Evolutionary conservation across 176 grass and related monocot species (phyloP), one percentile per base, ranked within the genome.

Genomic region (Coix lacrymajobi): DNA sequence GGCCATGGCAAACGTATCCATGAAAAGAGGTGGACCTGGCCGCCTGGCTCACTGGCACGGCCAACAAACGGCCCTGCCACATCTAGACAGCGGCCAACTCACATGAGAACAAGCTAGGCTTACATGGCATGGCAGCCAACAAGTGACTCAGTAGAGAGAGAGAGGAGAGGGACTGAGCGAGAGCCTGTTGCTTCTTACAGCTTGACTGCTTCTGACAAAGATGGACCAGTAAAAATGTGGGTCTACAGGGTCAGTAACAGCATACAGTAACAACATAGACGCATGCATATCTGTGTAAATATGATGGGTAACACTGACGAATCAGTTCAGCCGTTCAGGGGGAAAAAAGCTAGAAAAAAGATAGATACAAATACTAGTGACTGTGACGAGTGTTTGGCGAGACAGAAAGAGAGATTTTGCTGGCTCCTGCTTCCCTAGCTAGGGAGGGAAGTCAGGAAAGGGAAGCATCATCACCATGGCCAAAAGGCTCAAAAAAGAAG

Each of bases 101-200:
- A 84, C 88, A 75, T 84, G 62, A 86, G 60, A 84, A 75, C 80
- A 87, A 84, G 80, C 39, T 16, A 87, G 62, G 79, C 37, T 79
- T 73, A 73, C 88, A 83, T 83, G 60, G 79, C 88, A 83, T 83
- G 60, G 79, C 88, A 83, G 49, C 67, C 57, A 48, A 48, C 44
- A 66, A 82, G 73, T 64, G 71, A 81, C 33, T 36, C 79, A 82
- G 73, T 67, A 46, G 58, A 86, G 66, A 79, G 81, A 74, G 79
- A 28, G 10, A 40, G 13, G 25, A 31, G 44, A n/a, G n/a, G n/a
- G n/a, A n/a, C n/a, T 1, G 22, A 28, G 11, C 2, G 57, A 11
- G 11, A 40, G 60, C 48, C 61, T 80, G 80, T 58, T n/a, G 16
- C 15, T 5, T 10, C 31, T 52, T 39, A 8, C 66, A 49, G 15